Evolutionary conservation across 768 basidiomycete genomes (phyloP).

Genomic region (Russula olivacea): DNA sequence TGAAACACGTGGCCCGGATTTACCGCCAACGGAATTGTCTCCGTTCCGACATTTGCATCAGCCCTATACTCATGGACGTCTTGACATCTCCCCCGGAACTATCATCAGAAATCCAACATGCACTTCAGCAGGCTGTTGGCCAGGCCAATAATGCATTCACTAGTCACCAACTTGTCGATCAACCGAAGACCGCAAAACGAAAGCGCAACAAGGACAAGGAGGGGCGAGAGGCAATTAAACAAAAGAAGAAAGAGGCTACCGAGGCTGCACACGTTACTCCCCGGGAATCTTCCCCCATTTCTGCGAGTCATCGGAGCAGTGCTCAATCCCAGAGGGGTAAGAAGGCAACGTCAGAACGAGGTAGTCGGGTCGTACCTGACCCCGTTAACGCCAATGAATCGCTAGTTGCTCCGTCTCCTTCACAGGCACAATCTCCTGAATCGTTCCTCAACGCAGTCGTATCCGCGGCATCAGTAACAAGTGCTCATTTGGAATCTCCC

Average conservation of each 20-base stretch:
- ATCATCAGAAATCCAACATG: conserved; percentile 43
- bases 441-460: conserved; percentile 62
- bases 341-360: conserved; percentile 30
- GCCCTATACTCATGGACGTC: conserved; percentile 17
- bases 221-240: conserved; percentile 18
- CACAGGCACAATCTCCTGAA: conserved; percentile 31
- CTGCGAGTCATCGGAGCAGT: conserved; percentile 7
- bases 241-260: conserved; percentile 32
- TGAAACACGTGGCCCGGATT: conserved; percentile 12
- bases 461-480: conserved; percentile 53
- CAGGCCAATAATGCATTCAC: conserved; percentile 40
- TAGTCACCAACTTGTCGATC: conserved; percentile 26
- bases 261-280: background rate
- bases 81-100: conserved; percentile 26
- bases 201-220: conserved; percentile 32
- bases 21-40: background rate
- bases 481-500: conserved; percentile 27
- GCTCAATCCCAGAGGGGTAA: conserved; percentile 31
- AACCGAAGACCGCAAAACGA: conserved; percentile 29
- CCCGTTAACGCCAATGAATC: conserved; percentile 10
- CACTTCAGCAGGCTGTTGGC: conserved; percentile 46
- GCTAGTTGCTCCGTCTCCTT: conserved; percentile 5
- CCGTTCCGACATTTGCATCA: conserved; percentile 8
- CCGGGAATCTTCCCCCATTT: background rate
- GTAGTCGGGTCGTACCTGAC: background rate